Percentiles rank a stretch among this genome's conserved stretches.
Evolutionary conservation across 148 eudicot genomes (phyloP).

Genomic region (Nepenthes gracilis): DNA sequence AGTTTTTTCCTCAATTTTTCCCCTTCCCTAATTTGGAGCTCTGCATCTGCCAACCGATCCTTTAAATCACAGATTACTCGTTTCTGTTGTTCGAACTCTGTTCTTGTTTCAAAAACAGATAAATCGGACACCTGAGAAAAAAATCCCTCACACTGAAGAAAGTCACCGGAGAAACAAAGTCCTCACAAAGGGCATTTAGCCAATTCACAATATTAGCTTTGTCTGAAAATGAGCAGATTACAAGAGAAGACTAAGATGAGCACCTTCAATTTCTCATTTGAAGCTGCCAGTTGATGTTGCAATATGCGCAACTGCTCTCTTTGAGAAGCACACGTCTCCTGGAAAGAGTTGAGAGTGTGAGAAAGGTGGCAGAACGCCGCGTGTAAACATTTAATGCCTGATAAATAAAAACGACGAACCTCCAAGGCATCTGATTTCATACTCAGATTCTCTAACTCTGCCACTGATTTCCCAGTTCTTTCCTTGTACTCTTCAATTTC

Average conservation of each 20-base stretch:
- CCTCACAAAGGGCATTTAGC: too few species aligned
- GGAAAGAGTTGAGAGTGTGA: not conserved
- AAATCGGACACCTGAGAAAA: slow-evolving; percentile 51
- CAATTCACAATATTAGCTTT: too few species aligned
- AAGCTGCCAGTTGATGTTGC: slow-evolving; percentile 43
- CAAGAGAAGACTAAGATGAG: not conserved
- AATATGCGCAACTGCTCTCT: slow-evolving; percentile 33
- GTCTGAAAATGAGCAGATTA: too few species aligned
- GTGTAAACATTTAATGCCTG: not conserved
- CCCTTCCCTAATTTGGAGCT: slow-evolving; percentile 45
- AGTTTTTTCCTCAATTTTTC: slow-evolving; percentile 60
- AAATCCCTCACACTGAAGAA: not conserved
- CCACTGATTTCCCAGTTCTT: slow-evolving; percentile 42
- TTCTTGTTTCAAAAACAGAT: slow-evolving; percentile 34
- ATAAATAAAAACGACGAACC: slow-evolving; percentile 22
- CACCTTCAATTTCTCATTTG: slow-evolving; percentile 61
- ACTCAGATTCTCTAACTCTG: slow-evolving; percentile 40
- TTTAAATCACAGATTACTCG: slow-evolving; percentile 23
- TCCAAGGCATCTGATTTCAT: slow-evolving; percentile 49
- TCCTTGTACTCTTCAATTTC: slow-evolving; percentile 40
- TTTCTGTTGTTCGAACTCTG: slow-evolving; percentile 42
- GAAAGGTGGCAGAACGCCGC: not conserved
- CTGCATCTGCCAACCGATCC: slow-evolving; percentile 47
- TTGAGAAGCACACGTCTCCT: slow-evolving; percentile 60
- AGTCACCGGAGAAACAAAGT: too few species aligned